phyloP scores from a whole-genome alignment of 2,329 filamentous ascomycete species.

The Escovopsis sp. region DNA sequence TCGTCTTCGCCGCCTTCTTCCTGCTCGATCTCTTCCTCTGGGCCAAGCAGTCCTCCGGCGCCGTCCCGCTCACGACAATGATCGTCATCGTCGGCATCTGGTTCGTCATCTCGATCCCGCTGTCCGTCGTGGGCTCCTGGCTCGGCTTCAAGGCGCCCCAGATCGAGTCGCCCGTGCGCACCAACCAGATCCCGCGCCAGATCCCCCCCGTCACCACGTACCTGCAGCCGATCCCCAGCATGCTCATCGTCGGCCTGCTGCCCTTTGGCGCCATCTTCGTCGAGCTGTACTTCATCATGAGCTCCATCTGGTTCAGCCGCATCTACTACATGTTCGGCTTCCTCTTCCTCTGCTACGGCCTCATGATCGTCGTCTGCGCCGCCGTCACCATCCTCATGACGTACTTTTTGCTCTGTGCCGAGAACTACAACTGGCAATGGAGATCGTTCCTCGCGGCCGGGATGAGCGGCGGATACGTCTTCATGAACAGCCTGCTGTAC shows the following conservation, averaged over 20 bases:
- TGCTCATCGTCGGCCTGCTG: slow-evolving; percentile 80
- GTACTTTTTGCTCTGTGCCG: slow-evolving; percentile 88
- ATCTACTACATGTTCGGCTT: slow-evolving; percentile 99
- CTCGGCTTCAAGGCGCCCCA: slow-evolving; percentile 66
- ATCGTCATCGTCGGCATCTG: slow-evolving; percentile 83
- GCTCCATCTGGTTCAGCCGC: slow-evolving; percentile 94
- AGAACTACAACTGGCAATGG: slow-evolving; percentile 99
- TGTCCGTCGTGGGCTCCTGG: slow-evolving; percentile 85
- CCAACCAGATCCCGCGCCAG: slow-evolving; percentile 95
- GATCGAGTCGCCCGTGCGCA: slow-evolving; percentile 71
- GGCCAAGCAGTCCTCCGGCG: slow-evolving; percentile 82
- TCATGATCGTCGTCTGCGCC: slow-evolving; percentile 93
- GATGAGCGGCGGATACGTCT: slow-evolving; percentile 82
- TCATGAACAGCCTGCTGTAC: slow-evolving; percentile 80
- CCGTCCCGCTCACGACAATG: slow-evolving; percentile 95
- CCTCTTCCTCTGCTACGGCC: slow-evolving; percentile 89
- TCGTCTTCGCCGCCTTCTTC: slow-evolving; percentile 84
- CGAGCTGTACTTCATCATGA: slow-evolving; percentile 99
- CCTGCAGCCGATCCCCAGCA: slow-evolving; percentile 73
- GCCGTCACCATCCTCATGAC: slow-evolving; percentile 87
- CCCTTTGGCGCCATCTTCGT: slow-evolving; percentile 97
- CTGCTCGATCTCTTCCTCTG: slow-evolving; percentile 91
- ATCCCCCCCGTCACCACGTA: slow-evolving; percentile 77
- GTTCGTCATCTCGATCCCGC: slow-evolving; percentile 90
- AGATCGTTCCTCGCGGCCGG: slow-evolving; percentile 83